Percentiles rank a stretch among this genome's conserved stretches.
Conservation (phyloP, 176 grass and related monocot species). For the Triticum monococcum region DNA sequence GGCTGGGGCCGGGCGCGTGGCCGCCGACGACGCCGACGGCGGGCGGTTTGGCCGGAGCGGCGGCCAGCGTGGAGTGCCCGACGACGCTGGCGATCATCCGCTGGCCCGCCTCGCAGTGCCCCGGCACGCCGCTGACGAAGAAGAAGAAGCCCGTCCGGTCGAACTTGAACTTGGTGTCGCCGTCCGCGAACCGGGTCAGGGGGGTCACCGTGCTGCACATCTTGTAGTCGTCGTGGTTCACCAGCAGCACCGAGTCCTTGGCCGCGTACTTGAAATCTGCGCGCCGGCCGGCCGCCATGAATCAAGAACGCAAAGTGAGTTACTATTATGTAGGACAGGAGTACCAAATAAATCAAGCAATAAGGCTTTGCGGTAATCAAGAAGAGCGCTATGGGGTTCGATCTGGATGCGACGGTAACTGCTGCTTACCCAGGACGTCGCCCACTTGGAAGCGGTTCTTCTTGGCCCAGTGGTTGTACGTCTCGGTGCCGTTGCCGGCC, state of each 20-base stretch:
- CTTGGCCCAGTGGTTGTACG: slow-evolving; percentile 82
- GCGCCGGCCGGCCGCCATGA: not conserved
- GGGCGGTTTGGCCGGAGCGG: slow-evolving; percentile 1
- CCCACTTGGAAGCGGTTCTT: slow-evolving; percentile 58
- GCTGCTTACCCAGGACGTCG: slow-evolving; percentile 65
- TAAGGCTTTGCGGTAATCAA: not conserved
- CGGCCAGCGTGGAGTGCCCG: not conserved
- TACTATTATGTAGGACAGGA: too few relatives aligned
- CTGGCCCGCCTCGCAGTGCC: slow-evolving; percentile 63
- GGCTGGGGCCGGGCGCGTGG: not conserved
- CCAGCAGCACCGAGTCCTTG: slow-evolving; percentile 75
- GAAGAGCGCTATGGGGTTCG: not conserved
- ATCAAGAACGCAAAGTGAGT: not conserved
- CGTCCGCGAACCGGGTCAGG: slow-evolving; percentile 37
- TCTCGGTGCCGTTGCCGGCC: slow-evolving; percentile 44
- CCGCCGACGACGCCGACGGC: not conserved
- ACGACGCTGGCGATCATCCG: slow-evolving; percentile 62
- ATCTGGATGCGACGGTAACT: not conserved
- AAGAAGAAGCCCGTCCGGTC: slow-evolving; percentile 46
- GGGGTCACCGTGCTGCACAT: slow-evolving; percentile 50
- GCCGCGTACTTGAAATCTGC: slow-evolving; percentile 72
- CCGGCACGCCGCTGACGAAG: slow-evolving; percentile 75
- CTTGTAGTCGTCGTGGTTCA: slow-evolving; percentile 61
- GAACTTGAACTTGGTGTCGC: slow-evolving; percentile 56
- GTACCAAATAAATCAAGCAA: not conserved